Evolutionary conservation across 164 flowering plant species (phyloP), one percentile per base, ranked within the genome.

Genomic region (Chloranthus sessilifolius): DNA sequence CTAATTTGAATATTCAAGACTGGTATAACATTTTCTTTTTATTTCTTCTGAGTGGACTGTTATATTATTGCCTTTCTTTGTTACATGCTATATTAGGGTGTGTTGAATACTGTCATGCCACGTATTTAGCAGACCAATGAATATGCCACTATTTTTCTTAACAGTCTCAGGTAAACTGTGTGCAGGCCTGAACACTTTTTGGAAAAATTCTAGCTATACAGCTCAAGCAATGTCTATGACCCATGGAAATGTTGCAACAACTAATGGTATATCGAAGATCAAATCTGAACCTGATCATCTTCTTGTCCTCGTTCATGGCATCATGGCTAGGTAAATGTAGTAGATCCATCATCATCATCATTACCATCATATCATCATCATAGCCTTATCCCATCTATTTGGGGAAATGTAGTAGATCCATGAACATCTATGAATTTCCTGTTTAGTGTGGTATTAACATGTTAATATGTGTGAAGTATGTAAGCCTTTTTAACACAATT

Each of bases 291-390:
- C 96, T 12, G 98, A 88, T 70, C 98, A 92, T 74, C 94, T 92
- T 50, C 90, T 92, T 68, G 96, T 92, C 53, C 94, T 92, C 63
- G 96, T 88, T 57, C 98, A 92, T 68, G 98, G 98, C 43, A 82
- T 88, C 63, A 48, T 85, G 58, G 96, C 91, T 12, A 88, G 98
- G 98, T 85, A 78, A 36, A 53, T 51, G 24, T n/a, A 41, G 11
- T 47, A 16, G 7, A 29, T 44, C 19, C 10, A 14, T 27, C 38
- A 9, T 31, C 17, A 16, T 42, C 29, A n/a, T n/a, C n/a, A n/a
- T n/a, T n/a, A n/a, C n/a, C n/a, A n/a, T n/a, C n/a, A n/a, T n/a
- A n/a, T n/a, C n/a, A n/a, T n/a, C n/a, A n/a, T n/a, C n/a, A n/a
- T n/a, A n/a, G n/a, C n/a, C n/a, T n/a, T n/a, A n/a, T n/a, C n/a